phyloP scores from a whole-genome alignment of 2,329 filamentous ascomycete genomes.

The Diaporthe citrichinensis region DNA sequence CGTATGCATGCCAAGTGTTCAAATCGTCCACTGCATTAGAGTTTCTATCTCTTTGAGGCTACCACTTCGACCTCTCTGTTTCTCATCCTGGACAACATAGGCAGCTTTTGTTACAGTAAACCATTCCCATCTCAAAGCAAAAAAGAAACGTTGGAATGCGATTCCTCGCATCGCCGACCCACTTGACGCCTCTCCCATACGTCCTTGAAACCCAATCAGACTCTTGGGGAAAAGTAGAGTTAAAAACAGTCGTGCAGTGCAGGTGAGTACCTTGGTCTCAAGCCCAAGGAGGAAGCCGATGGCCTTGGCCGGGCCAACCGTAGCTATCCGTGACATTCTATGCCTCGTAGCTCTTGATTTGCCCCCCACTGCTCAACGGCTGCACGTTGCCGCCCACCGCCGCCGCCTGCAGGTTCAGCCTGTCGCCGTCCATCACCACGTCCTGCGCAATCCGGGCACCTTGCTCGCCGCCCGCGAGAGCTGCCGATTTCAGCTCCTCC shows the following conservation, averaged over 20 bases:
- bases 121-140: conserved; percentile 19
- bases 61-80: conserved; percentile 14
- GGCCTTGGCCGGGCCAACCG: not conserved
- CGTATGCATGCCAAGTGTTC: conserved; percentile 6
- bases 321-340: conserved; percentile 48
- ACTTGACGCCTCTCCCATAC: conserved; percentile 38
- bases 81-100: conserved; percentile 25
- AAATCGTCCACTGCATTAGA: conserved; percentile 27
- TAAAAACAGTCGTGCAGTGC: conserved; percentile 8
- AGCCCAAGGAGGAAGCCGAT: not conserved
- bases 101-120: conserved; percentile 32
- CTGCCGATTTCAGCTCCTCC: conserved; percentile 75
- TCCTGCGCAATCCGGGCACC: conserved; percentile 64
- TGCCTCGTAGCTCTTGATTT: conserved; percentile 71
- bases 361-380: conserved; percentile 68
- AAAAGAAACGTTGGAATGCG: conserved; percentile 25
- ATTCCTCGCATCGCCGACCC: conserved; percentile 32
- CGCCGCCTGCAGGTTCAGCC: conserved; percentile 66
- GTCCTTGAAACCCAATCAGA: conserved; percentile 35
- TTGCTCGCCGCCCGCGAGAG: conserved; percentile 63
- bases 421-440: conserved; percentile 62
- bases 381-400: conserved; percentile 61
- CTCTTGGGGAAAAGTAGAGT: conserved; percentile 1
- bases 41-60: conserved; percentile 26
- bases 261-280: conserved; percentile 3